Evolutionary conservation across 2,329 filamentous ascomycete species (phyloP).

Genomic region (Scedosporium minutisporum): DNA sequence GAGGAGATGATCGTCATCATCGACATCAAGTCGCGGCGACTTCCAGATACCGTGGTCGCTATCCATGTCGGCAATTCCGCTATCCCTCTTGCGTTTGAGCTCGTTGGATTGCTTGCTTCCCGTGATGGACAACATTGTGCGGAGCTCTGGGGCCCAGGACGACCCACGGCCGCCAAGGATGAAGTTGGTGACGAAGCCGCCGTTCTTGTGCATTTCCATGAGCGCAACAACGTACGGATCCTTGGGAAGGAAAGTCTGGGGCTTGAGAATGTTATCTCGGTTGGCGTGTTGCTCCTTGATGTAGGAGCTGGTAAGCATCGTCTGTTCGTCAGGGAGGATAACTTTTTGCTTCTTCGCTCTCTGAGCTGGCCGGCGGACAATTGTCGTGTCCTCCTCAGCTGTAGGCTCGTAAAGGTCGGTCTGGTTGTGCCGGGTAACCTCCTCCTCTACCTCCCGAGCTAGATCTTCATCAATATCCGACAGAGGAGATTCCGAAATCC

Average conservation of each 20-base stretch:
- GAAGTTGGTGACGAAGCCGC: constrained; percentile 80
- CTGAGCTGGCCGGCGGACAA: constrained; percentile 60
- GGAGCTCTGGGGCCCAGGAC: constrained; percentile 84
- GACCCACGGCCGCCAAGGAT: constrained; percentile 70
- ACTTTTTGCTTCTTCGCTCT: constrained; percentile 69
- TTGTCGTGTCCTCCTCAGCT: constrained; percentile 46
- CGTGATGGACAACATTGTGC: constrained; percentile 83
- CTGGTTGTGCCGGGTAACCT: constrained; percentile 40
- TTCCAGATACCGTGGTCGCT: constrained; percentile 55
- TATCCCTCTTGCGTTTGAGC: constrained; percentile 88
- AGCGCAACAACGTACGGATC: constrained; percentile 80
- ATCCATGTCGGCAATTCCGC: constrained; percentile 71
- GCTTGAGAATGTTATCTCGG: constrained; percentile 75
- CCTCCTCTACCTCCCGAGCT: constrained; percentile 48
- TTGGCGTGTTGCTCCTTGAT: constrained; percentile 83
- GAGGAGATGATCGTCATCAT: constrained; percentile 52
- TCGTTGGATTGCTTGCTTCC: constrained; percentile 67
- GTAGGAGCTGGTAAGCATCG: constrained; percentile 63
- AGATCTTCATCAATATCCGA: constrained; percentile 59
- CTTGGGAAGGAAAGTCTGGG: constrained; percentile 72
- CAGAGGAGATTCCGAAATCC: constrained; percentile 61
- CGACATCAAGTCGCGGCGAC: constrained; percentile 59
- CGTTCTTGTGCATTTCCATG: constrained; percentile 84
- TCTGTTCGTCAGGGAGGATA: constrained; percentile 71
- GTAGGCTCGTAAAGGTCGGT: constrained; percentile 53